Conservation (phyloP, 192 early-diverging fungal species). For the Backusella sp. region DNA sequence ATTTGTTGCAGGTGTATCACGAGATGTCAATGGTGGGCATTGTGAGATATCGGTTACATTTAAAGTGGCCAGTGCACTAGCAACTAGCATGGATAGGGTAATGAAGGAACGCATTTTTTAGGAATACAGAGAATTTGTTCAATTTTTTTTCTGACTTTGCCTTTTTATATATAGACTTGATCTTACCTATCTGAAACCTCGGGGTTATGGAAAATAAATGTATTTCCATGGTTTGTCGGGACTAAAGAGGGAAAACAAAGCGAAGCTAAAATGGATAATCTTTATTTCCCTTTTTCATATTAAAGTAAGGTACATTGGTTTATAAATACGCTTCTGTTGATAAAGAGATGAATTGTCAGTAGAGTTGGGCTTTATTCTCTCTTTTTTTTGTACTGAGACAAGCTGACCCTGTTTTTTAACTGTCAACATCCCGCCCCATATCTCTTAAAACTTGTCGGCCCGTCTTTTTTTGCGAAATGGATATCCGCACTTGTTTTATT, state of each 20-base stretch:
- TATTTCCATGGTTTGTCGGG: not conserved
- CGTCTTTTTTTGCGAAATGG: not conserved
- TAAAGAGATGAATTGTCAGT: too few species aligned
- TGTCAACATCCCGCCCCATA: too few species aligned
- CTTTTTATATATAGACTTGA: not conserved
- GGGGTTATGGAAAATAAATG: not conserved
- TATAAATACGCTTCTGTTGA: not conserved
- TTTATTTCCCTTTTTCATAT: not conserved
- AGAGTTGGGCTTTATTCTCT: too few species aligned
- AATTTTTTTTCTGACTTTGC: too few species aligned
- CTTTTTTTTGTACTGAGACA: too few species aligned
- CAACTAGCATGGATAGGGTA: not conserved
- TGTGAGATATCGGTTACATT: not conserved
- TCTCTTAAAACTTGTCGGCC: not conserved
- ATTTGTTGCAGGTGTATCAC: constrained; percentile 19
- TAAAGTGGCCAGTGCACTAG: not conserved
- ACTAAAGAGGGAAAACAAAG: not conserved
- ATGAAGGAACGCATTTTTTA: not conserved
- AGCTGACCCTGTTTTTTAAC: too few species aligned
- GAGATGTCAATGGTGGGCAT: constrained; percentile 46
- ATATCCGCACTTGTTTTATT: not conserved
- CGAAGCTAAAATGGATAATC: not conserved
- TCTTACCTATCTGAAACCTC: not conserved
- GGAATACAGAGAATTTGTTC: not conserved
- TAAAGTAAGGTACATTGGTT: not conserved